These are phyloP conservation scores for Trichoderma parareesei DNA, from an alignment of 495 filamentous ascomycete genomes.

Conservation along the genomic window DNA sequence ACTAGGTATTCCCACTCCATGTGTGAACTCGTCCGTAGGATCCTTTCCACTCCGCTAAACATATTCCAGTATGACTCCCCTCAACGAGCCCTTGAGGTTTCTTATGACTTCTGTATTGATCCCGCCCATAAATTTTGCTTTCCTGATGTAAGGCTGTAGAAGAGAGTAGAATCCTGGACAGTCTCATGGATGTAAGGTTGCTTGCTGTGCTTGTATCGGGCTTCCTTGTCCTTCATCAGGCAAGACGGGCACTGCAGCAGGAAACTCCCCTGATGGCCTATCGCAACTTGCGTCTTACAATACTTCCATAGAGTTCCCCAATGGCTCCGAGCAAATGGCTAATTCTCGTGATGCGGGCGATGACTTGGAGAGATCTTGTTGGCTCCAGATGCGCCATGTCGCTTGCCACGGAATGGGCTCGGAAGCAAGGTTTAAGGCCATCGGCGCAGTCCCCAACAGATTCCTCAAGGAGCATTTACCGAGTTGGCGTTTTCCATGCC, in stretches of 20 bases:
- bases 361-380: background rate
- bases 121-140: no score
- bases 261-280: background rate
- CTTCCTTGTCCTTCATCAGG: background rate
- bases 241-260: background rate
- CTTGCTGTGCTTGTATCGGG: background rate
- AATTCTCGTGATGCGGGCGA: background rate
- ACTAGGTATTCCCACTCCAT: no score
- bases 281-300: constrained; percentile 7
- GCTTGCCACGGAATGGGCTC: background rate
- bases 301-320: background rate
- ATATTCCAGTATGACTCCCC: no score
- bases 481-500: constrained; percentile 7
- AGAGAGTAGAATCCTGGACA: no score
- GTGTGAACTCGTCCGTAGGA: no score
- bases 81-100: no score
- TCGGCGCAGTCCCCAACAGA: background rate
- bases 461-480: background rate
- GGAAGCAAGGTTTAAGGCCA: background rate
- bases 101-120: no score
- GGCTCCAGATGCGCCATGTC: background rate
- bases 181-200: background rate
- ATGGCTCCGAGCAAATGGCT: background rate
- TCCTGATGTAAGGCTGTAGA: no score
- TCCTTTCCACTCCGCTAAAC: no score